Base-by-base conservation (phyloP, 75 land plant species). In the Selaginella tamariscina region DNA sequence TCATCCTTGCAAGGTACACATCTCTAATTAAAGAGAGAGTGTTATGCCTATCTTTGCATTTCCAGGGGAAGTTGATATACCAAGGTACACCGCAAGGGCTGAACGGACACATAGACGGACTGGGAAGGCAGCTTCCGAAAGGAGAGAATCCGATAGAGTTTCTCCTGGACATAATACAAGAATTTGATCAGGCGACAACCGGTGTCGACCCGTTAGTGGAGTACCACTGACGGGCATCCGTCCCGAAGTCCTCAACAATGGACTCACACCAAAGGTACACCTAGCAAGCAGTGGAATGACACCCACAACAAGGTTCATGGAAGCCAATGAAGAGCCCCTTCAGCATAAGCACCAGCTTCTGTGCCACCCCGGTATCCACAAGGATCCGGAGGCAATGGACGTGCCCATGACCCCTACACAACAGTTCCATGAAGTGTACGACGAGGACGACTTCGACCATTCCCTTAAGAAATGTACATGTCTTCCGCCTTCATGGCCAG, bases 401-500 rank as follows among this genome's bases (percentile, higher is more conserved):
- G 24, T 15, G 56, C 55, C 13, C 20, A 33, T 26, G 27, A 56
- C 60, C 54, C 24, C 13, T 44, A 39, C 9, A 33, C 56, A 23
- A 75, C 55, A 39, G 11, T 39, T 39, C 2, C 73, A 39, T 5
- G 49, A 39, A 39, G n/a, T n/a, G n/a, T n/a, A n/a, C n/a, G 49
- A 39, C 49, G 49, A 39, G 49, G 49, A 39, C 49, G 49, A 76
- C 15, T 80, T 74, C 28, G 80, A 83, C 72, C 64, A 74, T 30
- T 83, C 85, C 21, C 49, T 80, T 5, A 15, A 5, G 31, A 76
- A 29, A 75, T 80, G 1, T 64, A 75, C 0, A 27, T 83, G 27
- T 79, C 85, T 23, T 83, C 85, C 27, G 74, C 76, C 0, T 79
- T 83, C 77, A 77, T 77, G 80, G 79, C 74, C 72, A 81, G 77